Evolutionary conservation across 352 stramenopile genomes (phyloP).

Genomic region (Thalassiosira mediterranea): DNA sequence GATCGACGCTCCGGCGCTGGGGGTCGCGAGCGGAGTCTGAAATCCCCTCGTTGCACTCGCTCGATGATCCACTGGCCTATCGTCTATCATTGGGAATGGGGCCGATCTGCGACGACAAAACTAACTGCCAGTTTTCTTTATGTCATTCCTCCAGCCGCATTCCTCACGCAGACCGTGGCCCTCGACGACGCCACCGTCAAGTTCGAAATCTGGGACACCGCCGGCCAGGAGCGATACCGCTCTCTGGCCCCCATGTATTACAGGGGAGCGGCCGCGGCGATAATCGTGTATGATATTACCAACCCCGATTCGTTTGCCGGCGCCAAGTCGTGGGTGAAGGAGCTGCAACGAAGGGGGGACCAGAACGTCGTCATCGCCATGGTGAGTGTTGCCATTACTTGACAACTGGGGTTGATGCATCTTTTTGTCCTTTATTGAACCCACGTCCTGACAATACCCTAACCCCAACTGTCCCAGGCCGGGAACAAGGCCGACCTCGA

Average conservation of each 20-base stretch:
- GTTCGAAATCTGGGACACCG: slow-evolving; percentile 99
- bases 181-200: slow-evolving; percentile 98
- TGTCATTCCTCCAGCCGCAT: too few relatives aligned
- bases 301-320: slow-evolving; percentile 85
- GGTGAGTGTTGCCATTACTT: slow-evolving; percentile 25
- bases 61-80: too few relatives aligned
- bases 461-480: slow-evolving; percentile 42
- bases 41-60: too few relatives aligned
- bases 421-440: too few relatives aligned
- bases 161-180: slow-evolving; percentile 98
- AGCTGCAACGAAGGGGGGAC: slow-evolving; percentile 98
- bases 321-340: slow-evolving; percentile 99
- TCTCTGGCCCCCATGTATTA: slow-evolving; percentile 99
- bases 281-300: slow-evolving; percentile 99
- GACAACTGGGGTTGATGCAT: background rate
- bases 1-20: background rate
- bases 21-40: too few relatives aligned
- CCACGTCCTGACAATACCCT: background rate
- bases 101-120: too few relatives aligned
- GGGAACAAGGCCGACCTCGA: slow-evolving; percentile 99
- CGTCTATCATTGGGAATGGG: too few relatives aligned
- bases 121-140: too few relatives aligned
- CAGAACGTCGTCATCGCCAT: slow-evolving; percentile 85
- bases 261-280: slow-evolving; percentile 93
- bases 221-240: slow-evolving; percentile 96